Base-by-base conservation (phyloP, 495 filamentous ascomycete species). In the Saxophila tyrrhenica region DNA sequence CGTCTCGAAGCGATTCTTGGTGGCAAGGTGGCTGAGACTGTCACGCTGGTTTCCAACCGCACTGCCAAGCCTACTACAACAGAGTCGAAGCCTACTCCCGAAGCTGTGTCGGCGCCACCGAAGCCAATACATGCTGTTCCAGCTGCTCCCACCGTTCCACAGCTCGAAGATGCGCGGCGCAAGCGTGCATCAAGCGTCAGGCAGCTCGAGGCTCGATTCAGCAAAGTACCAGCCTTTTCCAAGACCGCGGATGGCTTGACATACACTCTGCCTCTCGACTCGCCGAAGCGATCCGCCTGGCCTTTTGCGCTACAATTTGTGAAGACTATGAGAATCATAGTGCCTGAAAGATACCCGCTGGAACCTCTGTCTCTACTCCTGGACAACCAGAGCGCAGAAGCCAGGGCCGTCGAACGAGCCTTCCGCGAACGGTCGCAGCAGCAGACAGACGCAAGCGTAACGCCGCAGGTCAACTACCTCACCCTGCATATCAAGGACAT, bases 201-300 rank as follows among this genome's bases (percentile, higher is more conserved):
- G 32, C 86, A 89, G 56, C 74, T 95, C 0, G 87, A 94, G 67
- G 79, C 87, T 19, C 76, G 89, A n/a, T 78, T 95, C 70, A 78
- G 82, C 24, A 72, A 83, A 58, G 62, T 83, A 21, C 78, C 81
- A 1, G 61, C 78, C 23, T 95, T 86, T 63, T 75, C 79, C 22
- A 90, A 83, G 58, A 81, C 82, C 15, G 67, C 73, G 39, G 84
- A 94, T 69, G 84, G 84, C 15, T 67, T 82, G 38, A 75, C 77
- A 8, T 94, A 82, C 62, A 81, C 79, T 0, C 65, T 95, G 48
- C 86, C 87, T 1, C 69, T 95, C 2, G 81, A 87, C 51, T 81
- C 86, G 7, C 74, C 74, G 46, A 79, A 82, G 55, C 72, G 72
- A 58, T 69, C 70, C 45, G 75, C 79, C 20, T 72, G 94, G 11